Conservation (phyloP, 2,329 filamentous ascomycete genomes). For the Aspergillus aculeatinus region DNA sequence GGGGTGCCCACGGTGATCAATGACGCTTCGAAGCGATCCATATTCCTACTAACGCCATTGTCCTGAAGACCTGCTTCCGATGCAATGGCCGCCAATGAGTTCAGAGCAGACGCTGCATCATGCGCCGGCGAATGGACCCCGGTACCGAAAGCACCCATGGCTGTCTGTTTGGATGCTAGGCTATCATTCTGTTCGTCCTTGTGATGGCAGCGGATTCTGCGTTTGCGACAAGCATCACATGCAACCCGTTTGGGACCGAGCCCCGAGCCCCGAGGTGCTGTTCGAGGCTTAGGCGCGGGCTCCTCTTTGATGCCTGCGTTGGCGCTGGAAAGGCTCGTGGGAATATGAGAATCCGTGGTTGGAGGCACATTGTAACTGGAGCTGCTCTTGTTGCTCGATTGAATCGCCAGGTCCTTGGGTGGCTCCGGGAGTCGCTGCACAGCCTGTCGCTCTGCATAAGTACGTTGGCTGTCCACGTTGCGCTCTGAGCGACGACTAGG, state of each 20-base stretch:
- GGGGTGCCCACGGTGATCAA: conserved; percentile 30
- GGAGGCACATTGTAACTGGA: conserved; percentile 25
- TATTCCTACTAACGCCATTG: conserved; percentile 21
- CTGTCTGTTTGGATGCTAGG: conserved; percentile 27
- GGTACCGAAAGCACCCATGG: conserved; percentile 31
- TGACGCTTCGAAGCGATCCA: conserved; percentile 32
- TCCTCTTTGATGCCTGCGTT: conserved; percentile 29
- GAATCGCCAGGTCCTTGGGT: conserved; percentile 17
- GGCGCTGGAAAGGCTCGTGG: conserved; percentile 18
- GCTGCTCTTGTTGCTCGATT: conserved; percentile 15
- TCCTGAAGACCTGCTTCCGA: conserved; percentile 36
- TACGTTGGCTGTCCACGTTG: conserved; percentile 46
- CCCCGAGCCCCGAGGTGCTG: conserved; percentile 57
- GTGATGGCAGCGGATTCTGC: conserved; percentile 63
- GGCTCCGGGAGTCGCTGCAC: conserved; percentile 37
- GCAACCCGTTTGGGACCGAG: conserved; percentile 60
- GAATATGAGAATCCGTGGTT: conserved; percentile 25
- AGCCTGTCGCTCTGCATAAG: conserved; percentile 40
- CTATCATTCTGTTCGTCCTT: conserved; percentile 52
- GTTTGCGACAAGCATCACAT: conserved; percentile 62
- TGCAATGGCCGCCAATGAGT: conserved; percentile 40
- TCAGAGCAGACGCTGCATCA: conserved; percentile 41
- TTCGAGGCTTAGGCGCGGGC: conserved; percentile 36
- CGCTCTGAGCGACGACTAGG: conserved; percentile 58
- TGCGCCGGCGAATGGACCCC: conserved; percentile 35